Conservation (phyloP, 2,329 filamentous ascomycete species). For the Aspergillus sp. region DNA sequence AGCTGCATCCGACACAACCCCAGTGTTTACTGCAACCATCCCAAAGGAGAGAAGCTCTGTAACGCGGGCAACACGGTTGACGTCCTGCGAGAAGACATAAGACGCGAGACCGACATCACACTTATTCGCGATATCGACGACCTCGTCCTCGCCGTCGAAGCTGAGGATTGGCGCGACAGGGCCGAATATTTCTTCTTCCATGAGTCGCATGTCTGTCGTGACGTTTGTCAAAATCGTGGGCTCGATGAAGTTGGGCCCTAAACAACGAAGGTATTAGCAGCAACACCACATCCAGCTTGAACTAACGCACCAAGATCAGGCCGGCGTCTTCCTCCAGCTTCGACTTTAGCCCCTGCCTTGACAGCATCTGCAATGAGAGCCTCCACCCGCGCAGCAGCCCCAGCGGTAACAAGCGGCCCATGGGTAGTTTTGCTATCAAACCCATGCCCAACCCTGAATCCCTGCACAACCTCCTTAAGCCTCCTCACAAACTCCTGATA, state of each 20-base stretch:
- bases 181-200: slow-evolving; percentile 86
- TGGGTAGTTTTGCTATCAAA: not conserved
- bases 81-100: slow-evolving; percentile 74
- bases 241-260: slow-evolving; percentile 77
- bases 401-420: not conserved
- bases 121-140: not conserved
- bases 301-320: not conserved
- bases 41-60: slow-evolving; percentile 49
- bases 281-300: not conserved
- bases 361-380: not conserved
- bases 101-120: slow-evolving; percentile 29
- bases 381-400: not conserved
- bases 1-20: slow-evolving; percentile 5
- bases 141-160: not conserved
- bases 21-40: slow-evolving; percentile 26
- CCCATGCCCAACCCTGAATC: not conserved
- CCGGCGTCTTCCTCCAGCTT: not conserved
- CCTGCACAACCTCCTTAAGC: slow-evolving; percentile 47
- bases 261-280: slow-evolving; percentile 33
- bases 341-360: not conserved
- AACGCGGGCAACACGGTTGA: slow-evolving; percentile 55
- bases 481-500: slow-evolving; percentile 51
- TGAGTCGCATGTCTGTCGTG: slow-evolving; percentile 75
- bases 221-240: slow-evolving; percentile 84
- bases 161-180: slow-evolving; percentile 81